Base-by-base conservation (phyloP, 306 rosid species). In the Morella rubra region DNA sequence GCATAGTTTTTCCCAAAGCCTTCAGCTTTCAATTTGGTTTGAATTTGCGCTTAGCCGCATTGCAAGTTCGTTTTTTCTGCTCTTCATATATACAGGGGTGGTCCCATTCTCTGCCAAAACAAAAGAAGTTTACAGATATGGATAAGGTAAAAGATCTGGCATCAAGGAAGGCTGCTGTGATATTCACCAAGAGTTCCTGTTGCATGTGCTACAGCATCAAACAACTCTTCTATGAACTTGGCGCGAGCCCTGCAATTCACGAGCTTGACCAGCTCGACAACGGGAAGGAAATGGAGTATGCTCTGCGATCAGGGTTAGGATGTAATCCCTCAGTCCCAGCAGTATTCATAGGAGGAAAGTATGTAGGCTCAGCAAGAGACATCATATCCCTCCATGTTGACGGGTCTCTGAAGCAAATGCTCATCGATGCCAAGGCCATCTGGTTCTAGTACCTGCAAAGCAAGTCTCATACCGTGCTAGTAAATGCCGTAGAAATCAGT, bases 271-370 rank as follows among this genome's bases (percentile, higher is more conserved):
- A 80, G 18, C 89, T 83, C 45, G 79, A 86, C 14, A 79, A 85
- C 81, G 99, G 99, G 20, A 90, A 85, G 79, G 97, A 96, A 83
- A 89, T 96, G 90, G 99, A 96, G 62, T 53, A 84, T 80, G 99
- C 99, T 70, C 71, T 96, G 54, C 79, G 86, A 32, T 32, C 37
- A 78, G 82, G 91, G 80, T 68, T 93, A 72, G 97, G 99, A 2
- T 93, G 98, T 77, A 96, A 83, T 73, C 96, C 99, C 82, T 83
- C 93, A 62, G 93, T 96, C 47, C 99, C 99, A 52, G 98, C 99
- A 50, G 96, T 96, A 65, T 96, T 96, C 83, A 87, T 96, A 1
- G 99, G 99, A 47, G 99, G 98, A 47, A 88, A 84, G 73, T 91
- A 83, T 80, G 89, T 93, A 1, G 99, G 99, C 20, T 91, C 98